These are phyloP conservation scores for Didymosphaeria variabile DNA, from an alignment of 2,329 filamentous ascomycete species.

Conservation along the genomic window DNA sequence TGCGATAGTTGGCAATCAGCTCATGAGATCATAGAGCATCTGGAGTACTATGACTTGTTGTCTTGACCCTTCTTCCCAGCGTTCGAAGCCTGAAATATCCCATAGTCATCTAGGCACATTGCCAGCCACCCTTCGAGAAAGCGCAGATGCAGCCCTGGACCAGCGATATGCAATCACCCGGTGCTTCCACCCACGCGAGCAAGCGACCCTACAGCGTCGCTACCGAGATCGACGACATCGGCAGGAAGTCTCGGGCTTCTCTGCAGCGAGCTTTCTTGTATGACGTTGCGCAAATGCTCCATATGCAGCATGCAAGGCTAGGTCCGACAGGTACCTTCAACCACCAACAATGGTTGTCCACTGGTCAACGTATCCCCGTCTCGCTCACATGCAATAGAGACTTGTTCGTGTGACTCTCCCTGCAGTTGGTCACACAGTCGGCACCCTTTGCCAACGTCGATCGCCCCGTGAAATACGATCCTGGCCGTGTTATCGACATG, in stretches of 20 bases:
- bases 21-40: neutral
- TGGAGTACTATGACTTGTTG: neutral
- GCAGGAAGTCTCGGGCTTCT: neutral
- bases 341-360: neutral
- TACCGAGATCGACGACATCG: slow-evolving; percentile 6
- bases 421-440: neutral
- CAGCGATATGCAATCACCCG: slow-evolving; percentile 10
- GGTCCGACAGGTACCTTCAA: neutral
- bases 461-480: neutral
- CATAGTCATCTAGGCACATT: neutral
- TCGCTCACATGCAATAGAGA: neutral
- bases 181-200: slow-evolving; percentile 5
- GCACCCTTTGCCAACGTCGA: neutral
- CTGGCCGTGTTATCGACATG: neutral
- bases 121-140: neutral
- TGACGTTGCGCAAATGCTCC: neutral
- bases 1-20: neutral
- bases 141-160: slow-evolving; percentile 3
- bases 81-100: neutral
- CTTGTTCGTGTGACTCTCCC: neutral
- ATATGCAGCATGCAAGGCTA: neutral
- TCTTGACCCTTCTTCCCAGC: neutral
- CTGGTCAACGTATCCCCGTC: neutral
- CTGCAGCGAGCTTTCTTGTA: neutral
- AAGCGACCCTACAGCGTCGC: slow-evolving; percentile 1